Base-by-base conservation (phyloP, 345 rosid species). In the Populus nigra region DNA sequence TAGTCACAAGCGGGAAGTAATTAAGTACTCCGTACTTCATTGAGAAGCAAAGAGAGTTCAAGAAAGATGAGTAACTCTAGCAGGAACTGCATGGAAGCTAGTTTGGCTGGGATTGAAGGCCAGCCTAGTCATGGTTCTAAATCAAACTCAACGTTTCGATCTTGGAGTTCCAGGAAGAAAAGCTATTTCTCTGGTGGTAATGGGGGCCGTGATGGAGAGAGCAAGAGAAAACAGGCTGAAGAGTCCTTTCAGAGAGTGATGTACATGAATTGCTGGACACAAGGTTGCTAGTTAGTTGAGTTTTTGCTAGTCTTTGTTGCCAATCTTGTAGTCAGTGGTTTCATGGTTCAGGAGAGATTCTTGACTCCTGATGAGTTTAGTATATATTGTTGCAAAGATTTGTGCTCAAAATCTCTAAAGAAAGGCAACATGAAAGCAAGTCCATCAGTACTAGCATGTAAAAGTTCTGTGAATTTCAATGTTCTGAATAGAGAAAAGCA, bases 221-320 rank as follows among this genome's bases (percentile, higher is more conserved):
- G 63, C 10, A 74, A 71, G 67, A 61, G 57, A 50, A 77, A 69
- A 65, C 80, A 82, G 41, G 49, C 80, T 0, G 85, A 83, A n/a
- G 88, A 85, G 2, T 79, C 90, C 5, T 72, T 86, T 55, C 82
- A 69, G 50, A 85, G 71, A 35, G 79, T 86, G 39, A 80, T 87
- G 85, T 85, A 78, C 79, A 76, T 85, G 78, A 86, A 83, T 73
- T 86, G 88, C 77, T 85, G 89, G 92, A 78, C 81, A 13, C 87
- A 76, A 16, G 72, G 70, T 47, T 84, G 68, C 65, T 31, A 18
- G 33, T 41, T 41, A 41, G 45, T 0, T 41, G 45, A 41, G 45
- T 41, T 41, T 2, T 41, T 10, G 45, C 13, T 41, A 10, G 13
- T 41, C 45, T 7, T 41, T 41, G 31, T 59, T 59, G 29, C 13